Evolutionary conservation across 1,139 yeast genomes (phyloP).

Genomic region (Sugiyamaella castrensis): DNA sequence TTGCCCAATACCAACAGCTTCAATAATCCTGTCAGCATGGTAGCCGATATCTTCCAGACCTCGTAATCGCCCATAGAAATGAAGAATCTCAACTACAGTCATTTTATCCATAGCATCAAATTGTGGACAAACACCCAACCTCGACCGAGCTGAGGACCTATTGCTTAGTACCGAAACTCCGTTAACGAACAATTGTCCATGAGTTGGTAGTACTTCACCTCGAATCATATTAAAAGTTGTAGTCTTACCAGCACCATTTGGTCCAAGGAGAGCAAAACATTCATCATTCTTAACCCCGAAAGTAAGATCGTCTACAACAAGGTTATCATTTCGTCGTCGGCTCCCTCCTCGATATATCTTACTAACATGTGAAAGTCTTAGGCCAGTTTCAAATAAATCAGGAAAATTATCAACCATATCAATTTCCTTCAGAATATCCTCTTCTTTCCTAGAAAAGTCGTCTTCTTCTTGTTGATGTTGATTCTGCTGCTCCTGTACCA

Average conservation of each 20-base stretch:
- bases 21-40: slow-evolving; percentile 66
- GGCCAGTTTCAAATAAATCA: slow-evolving; percentile 27
- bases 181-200: slow-evolving; percentile 35
- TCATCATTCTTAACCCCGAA: slow-evolving; percentile 38
- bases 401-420: slow-evolving; percentile 21
- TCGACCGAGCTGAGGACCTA: slow-evolving; percentile 34
- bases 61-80: slow-evolving; percentile 36
- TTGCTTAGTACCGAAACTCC: slow-evolving; percentile 32
- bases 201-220: slow-evolving; percentile 42
- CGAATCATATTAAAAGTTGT: slow-evolving; percentile 70
- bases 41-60: slow-evolving; percentile 73
- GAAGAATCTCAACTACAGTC: slow-evolving; percentile 36
- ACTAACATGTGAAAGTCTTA: slow-evolving; percentile 33
- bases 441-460: background rate
- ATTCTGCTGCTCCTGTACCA: background rate
- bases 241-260: slow-evolving; percentile 98
- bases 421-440: slow-evolving; percentile 22
- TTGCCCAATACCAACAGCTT: slow-evolving; percentile 38
- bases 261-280: slow-evolving; percentile 60
- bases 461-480: background rate
- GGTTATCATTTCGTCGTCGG: slow-evolving; percentile 8
- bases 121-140: slow-evolving; percentile 41
- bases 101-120: slow-evolving; percentile 41
- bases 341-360: slow-evolving; percentile 28
- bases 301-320: slow-evolving; percentile 37